These are phyloP conservation scores for Haplosporangium sp. DNA, from an alignment of 371 early-diverging fungal species.

Conservation along the genomic window DNA sequence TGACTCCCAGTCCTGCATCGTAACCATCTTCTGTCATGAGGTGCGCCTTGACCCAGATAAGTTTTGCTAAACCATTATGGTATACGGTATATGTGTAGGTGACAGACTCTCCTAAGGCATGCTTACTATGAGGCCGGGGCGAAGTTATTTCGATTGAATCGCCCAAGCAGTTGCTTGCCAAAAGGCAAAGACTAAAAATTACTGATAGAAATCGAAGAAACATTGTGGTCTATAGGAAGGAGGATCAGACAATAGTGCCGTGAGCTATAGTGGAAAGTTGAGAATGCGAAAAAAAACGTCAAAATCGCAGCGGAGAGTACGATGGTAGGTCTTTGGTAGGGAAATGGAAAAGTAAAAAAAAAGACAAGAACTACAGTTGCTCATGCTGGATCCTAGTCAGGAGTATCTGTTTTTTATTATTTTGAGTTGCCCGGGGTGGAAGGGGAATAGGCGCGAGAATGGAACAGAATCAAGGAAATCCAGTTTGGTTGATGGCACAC, in stretches of 20 bases:
- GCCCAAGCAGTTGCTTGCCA: slow-evolving; percentile 8
- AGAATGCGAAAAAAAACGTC: no score
- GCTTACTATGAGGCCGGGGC: slow-evolving; percentile 19
- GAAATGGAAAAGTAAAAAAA: no score
- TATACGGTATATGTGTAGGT: slow-evolving; percentile 31
- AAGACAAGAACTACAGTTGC: no score
- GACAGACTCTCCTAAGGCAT: slow-evolving; percentile 13
- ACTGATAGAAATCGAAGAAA: background rate
- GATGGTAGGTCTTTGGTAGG: no score
- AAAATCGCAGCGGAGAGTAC: no score
- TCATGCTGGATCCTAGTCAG: no score
- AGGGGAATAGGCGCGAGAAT: no score
- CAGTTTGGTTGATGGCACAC: background rate
- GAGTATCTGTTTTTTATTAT: no score
- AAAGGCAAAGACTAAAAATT: slow-evolving; percentile 12
- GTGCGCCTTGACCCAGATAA: slow-evolving; percentile 36
- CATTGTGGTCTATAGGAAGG: slow-evolving; percentile 1
- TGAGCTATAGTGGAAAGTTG: background rate
- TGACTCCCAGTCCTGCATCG: slow-evolving; percentile 32
- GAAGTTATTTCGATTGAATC: slow-evolving; percentile 26
- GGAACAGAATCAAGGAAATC: background rate
- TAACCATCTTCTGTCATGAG: slow-evolving; percentile 43
- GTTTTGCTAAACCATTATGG: slow-evolving; percentile 32
- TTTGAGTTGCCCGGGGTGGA: no score
- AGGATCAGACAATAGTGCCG: background rate